A percentile compares a stretch with the other conserved stretches of the same genome.
Conservation (phyloP, 805 yeast species). For the Candida xyloterini region DNA sequence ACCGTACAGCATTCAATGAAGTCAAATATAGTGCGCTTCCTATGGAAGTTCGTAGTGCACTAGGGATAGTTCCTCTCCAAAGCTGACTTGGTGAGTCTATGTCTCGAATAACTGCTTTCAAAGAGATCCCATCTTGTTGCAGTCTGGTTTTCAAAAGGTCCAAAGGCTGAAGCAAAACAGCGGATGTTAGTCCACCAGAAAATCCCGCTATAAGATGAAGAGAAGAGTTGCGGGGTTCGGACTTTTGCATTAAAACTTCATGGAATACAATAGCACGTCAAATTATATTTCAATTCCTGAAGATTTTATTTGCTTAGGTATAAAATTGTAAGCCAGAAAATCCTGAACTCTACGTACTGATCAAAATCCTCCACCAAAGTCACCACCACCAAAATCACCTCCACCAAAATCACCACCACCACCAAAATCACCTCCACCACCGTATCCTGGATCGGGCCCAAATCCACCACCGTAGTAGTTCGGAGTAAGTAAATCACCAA, state of each 20-base stretch:
- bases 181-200: slow-evolving; percentile 77
- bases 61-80: slow-evolving; percentile 95
- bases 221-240: slow-evolving; percentile 20
- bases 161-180: slow-evolving; percentile 80
- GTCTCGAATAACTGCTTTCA: slow-evolving; percentile 36
- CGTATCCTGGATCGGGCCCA: slow-evolving; percentile 10
- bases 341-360: background rate
- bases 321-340: background rate
- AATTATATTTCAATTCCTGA: background rate
- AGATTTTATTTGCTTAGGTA: background rate
- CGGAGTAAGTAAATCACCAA: slow-evolving; percentile 29
- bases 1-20: slow-evolving; percentile 60
- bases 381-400: slow-evolving; percentile 25
- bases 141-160: slow-evolving; percentile 85
- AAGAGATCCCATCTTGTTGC: slow-evolving; percentile 52
- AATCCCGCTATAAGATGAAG: slow-evolving; percentile 78
- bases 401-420: slow-evolving; percentile 24
- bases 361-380: slow-evolving; percentile 11
- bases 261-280: background rate
- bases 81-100: slow-evolving; percentile 47
- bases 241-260: slow-evolving; percentile 8
- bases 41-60: slow-evolving; percentile 82
- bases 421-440: slow-evolving; percentile 19
- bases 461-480: slow-evolving; percentile 4
- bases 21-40: slow-evolving; percentile 89